Conservation (phyloP, 345 rosid species). For the Pistacia atlantica region DNA sequence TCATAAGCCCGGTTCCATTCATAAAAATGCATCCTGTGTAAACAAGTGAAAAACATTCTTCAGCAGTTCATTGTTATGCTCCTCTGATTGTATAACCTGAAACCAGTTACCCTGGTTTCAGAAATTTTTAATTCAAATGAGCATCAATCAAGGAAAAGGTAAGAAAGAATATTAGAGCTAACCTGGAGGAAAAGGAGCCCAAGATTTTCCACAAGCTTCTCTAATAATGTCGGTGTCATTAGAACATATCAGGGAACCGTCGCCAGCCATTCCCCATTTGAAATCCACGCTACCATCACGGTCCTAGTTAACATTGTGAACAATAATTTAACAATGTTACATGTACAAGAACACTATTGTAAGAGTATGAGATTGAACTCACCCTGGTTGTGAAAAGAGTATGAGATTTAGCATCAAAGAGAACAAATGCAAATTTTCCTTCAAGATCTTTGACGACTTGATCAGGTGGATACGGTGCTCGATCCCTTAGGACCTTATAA, state of each 20-base stretch:
- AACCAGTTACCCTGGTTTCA: not conserved
- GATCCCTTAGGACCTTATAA: slow-evolving; percentile 58
- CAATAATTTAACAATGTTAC: not conserved
- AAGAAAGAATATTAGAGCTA: not conserved
- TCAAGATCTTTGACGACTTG: slow-evolving; percentile 74
- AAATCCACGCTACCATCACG: slow-evolving; percentile 45
- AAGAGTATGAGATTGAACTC: not conserved
- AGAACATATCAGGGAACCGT: slow-evolving; percentile 50
- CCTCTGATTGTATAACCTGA: not conserved
- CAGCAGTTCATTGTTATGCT: not conserved
- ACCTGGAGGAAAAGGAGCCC: slow-evolving; percentile 60
- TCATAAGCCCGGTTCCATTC: slow-evolving; percentile 41
- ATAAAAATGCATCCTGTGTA: slow-evolving; percentile 29
- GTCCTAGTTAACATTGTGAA: slow-evolving; percentile 23
- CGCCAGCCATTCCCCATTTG: slow-evolving; percentile 54
- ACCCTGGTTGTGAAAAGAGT: slow-evolving; percentile 66
- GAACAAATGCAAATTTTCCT: slow-evolving; percentile 66
- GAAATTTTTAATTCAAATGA: not conserved
- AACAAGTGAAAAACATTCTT: not conserved
- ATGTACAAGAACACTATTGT: not conserved
- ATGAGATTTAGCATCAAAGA: slow-evolving; percentile 49
- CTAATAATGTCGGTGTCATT: slow-evolving; percentile 47
- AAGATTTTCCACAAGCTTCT: slow-evolving; percentile 65
- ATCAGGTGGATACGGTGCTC: slow-evolving; percentile 85
- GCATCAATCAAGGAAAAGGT: not conserved